Evolutionary conservation across 2,329 filamentous ascomycete species (phyloP), one percentile per base, ranked within the genome.

Genomic region (Cladophialophora chaetospira): DNA sequence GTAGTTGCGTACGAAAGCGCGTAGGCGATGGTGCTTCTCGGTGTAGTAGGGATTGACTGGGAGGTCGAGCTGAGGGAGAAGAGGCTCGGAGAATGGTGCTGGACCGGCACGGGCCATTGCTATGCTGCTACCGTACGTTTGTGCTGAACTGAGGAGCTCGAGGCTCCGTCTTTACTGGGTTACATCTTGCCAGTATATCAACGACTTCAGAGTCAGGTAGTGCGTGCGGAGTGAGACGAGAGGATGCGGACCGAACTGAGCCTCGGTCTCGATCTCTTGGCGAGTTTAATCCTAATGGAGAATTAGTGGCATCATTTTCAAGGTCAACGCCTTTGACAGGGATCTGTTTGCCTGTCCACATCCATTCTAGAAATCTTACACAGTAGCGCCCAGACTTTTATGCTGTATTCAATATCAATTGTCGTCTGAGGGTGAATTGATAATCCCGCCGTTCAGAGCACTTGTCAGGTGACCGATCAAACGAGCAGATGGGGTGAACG

Each of bases 31-130:
- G 68, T 91, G 87, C 4, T 84, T 83, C 2, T 81, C 77, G 17
- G 80, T 85, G 74, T 88, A 88, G 75, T 89, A 88, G 8, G 87
- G 84, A 0, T 63, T 62, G 0, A 84, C 87, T 0, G 88, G 88
- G 2, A 89, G 77, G 45, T 87, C 87, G 65, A 78, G 78, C 87
- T 88, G 55, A 88, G 79, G 74, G 86, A 91, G 4, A 86, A 79
- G 82, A 1, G 88, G 88, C 66, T 91, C 88, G 2, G 86, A 84
- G 74, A 91, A 89, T 47, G 88, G 88, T 17, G 88, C 70, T 53
- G 69, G 62, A 13, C 43, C 19, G n/a, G 25, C 46, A 28, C 59
- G 53, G 35, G 61, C 42, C 61, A 63, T 63, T 9, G 19, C 5
- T 29, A 28, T 38, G 31, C 4, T 38, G 13, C 17, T n/a, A 11